A percentile compares a stretch with the other conserved stretches of the same genome.
Evolutionary conservation across 192 early-diverging fungal genomes (phyloP).

Genomic region (Mortierella antarctica): DNA sequence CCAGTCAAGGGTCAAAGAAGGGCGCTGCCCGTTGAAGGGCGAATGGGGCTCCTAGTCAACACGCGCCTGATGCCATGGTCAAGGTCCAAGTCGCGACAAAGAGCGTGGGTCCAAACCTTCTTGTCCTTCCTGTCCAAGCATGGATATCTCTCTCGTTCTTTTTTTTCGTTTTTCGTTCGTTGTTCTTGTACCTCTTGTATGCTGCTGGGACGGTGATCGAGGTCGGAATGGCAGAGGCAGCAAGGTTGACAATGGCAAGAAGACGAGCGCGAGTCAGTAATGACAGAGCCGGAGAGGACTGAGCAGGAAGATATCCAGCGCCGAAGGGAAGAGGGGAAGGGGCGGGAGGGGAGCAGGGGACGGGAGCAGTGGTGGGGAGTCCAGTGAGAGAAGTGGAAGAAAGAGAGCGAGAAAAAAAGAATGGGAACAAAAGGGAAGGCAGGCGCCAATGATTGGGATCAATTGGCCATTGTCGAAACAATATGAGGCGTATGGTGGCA

Average conservation of each 20-base stretch:
- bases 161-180: neutral
- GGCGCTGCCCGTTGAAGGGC: neutral
- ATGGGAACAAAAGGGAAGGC: neutral
- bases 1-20: neutral
- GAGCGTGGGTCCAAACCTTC: conserved; percentile 26
- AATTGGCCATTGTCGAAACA: neutral
- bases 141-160: neutral
- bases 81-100: conserved; percentile 1
- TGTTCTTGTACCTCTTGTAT: conserved; percentile 6
- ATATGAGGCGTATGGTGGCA: neutral
- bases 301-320: neutral
- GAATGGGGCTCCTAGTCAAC: neutral
- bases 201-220: too few species aligned
- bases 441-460: neutral
- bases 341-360: neutral
- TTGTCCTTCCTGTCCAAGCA: neutral
- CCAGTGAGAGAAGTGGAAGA: neutral
- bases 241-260: too few species aligned
- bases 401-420: neutral
- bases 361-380: neutral
- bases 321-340: neutral
- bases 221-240: too few species aligned
- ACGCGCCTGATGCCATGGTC: neutral
- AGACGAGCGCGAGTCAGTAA: too few species aligned
- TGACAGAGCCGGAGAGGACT: too few species aligned